Percentiles rank a stretch among this genome's conserved stretches.
These are phyloP conservation scores for Xerocomus spinulosus DNA, from an alignment of 768 basidiomycete species.

Conservation along the genomic window DNA sequence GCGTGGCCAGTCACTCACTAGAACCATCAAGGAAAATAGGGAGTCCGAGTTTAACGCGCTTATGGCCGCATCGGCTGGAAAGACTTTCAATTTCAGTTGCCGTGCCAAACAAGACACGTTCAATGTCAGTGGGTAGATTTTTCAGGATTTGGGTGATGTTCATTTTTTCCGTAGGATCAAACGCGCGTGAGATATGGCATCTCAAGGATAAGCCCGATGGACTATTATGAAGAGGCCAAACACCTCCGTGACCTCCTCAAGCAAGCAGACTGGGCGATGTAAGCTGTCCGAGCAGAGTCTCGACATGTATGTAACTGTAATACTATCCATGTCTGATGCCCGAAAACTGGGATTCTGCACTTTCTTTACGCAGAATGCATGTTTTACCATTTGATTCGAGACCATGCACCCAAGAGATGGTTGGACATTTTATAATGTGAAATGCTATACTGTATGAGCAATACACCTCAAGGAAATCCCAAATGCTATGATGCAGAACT, in stretches of 20 bases:
- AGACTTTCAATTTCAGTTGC: conserved; percentile 77
- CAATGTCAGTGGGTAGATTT: conserved; percentile 49
- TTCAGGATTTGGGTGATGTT: background rate
- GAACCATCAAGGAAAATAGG: conserved; percentile 47
- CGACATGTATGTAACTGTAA: background rate
- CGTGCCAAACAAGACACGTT: conserved; percentile 85
- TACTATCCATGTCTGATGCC: conserved; percentile 4
- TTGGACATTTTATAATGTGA: too few species aligned
- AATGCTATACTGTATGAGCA: background rate
- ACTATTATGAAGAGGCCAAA: conserved; percentile 67
- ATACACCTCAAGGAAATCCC: background rate
- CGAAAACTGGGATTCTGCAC: background rate
- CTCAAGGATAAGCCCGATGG: conserved; percentile 55
- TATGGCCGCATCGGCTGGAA: conserved; percentile 61
- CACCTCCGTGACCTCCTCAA: conserved; percentile 53
- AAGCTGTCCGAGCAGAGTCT: background rate
- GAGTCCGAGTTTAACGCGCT: conserved; percentile 54
- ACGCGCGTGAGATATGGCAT: conserved; percentile 81
- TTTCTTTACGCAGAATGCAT: background rate
- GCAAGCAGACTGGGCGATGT: conserved; percentile 52
- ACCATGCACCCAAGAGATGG: too few species aligned
- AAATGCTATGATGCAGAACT: conserved; percentile 7
- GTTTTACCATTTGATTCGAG: background rate
- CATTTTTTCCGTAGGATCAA: conserved; percentile 52
- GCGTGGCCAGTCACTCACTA: background rate